These are phyloP conservation scores for Phytophthora crassamura DNA, from an alignment of 352 stramenopile species.

Conservation along the genomic window DNA sequence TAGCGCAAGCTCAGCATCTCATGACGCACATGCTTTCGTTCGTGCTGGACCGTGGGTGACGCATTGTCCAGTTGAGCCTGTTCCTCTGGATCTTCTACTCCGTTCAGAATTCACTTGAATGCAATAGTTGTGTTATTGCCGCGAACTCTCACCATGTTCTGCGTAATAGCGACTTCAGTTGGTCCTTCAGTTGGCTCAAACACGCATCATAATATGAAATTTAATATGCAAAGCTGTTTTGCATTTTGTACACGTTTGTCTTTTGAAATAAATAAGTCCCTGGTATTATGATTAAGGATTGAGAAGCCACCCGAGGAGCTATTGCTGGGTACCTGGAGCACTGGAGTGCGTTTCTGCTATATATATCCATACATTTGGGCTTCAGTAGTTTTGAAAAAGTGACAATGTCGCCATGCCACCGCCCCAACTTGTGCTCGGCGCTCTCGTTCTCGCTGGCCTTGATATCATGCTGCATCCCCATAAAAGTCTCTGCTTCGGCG, in stretches of 20 bases:
- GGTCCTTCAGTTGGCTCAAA: constrained; percentile 24
- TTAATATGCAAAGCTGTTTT: neutral
- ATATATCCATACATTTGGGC: too few species aligned
- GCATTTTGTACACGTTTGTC: constrained; percentile 1
- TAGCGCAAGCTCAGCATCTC: constrained; percentile 21
- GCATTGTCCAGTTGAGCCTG: constrained; percentile 24
- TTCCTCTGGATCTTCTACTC: constrained; percentile 33
- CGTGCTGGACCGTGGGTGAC: constrained; percentile 13
- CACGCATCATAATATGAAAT: neutral
- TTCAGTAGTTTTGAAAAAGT: too few species aligned
- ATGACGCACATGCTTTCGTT: constrained; percentile 27
- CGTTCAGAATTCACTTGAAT: constrained; percentile 27
- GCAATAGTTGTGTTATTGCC: constrained; percentile 10
- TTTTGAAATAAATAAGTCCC: too few species aligned
- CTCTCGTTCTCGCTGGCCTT: neutral
- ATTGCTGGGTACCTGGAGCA: too few species aligned
- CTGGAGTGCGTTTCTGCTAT: too few species aligned
- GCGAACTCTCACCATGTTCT: neutral
- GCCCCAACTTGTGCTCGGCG: neutral
- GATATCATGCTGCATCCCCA: neutral
- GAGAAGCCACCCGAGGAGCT: too few species aligned
- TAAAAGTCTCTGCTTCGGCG: constrained; percentile 3
- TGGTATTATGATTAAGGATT: too few species aligned
- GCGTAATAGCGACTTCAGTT: constrained; percentile 26
- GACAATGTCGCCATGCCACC: constrained; percentile 4